These are phyloP conservation scores for Rhizoctonia solani DNA, from an alignment of 1,284 basidiomycete species.

Conservation along the genomic window DNA sequence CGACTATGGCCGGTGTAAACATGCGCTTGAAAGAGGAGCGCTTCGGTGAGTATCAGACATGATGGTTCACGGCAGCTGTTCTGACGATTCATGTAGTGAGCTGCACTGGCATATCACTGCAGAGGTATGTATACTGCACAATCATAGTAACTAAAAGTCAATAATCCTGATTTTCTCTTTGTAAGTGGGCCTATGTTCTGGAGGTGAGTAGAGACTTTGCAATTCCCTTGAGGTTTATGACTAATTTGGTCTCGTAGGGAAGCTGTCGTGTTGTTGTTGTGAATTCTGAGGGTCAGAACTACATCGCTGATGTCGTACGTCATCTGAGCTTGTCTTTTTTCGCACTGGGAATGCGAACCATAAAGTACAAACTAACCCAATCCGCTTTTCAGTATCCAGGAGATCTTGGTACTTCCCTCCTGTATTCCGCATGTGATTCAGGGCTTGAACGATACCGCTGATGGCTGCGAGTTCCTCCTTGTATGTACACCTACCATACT, in stretches of 20 bases:
- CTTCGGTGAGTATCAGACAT: conserved; percentile 54
- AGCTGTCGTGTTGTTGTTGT: conserved; percentile 64
- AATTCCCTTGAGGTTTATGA: neutral
- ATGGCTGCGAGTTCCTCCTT: conserved; percentile 70
- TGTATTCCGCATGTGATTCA: conserved; percentile 66
- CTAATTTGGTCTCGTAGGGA: conserved; percentile 50
- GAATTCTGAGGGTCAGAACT: conserved; percentile 64
- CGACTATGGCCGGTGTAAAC: conserved; percentile 42
- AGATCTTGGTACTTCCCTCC: conserved; percentile 64
- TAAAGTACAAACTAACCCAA: conserved; percentile 42
- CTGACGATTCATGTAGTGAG: conserved; percentile 24
- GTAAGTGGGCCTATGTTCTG: conserved; percentile 67
- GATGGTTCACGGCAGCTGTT: neutral
- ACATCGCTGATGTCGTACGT: conserved; percentile 59
- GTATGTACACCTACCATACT: conserved; percentile 47
- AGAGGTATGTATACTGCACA: neutral
- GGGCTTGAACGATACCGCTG: conserved; percentile 58
- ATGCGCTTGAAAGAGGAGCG: conserved; percentile 47
- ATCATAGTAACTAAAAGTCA: too few species aligned
- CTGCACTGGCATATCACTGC: conserved; percentile 8
- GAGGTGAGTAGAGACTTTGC: conserved; percentile 44
- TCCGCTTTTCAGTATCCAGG: conserved; percentile 32
- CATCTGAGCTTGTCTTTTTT: neutral
- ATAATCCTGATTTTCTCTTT: conserved; percentile 37
- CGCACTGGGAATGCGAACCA: neutral